These are phyloP conservation scores for Rachicladosporium sp. DNA, from an alignment of 2,329 filamentous ascomycete species.

Conservation along the genomic window DNA sequence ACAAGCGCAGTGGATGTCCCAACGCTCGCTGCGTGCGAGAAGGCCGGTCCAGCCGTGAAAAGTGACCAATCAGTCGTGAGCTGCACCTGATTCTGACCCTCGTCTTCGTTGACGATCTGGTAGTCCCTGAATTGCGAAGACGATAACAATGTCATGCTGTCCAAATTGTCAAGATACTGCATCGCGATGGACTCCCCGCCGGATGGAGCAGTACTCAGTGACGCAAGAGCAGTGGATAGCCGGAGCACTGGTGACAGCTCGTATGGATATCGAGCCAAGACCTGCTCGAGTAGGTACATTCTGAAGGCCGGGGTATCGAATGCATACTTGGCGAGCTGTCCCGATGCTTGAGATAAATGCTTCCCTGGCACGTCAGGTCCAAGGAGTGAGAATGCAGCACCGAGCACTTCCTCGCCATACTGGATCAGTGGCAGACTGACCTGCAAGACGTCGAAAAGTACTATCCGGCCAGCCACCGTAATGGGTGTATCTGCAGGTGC, in stretches of 20 bases:
- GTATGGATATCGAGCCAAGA: slow-evolving; percentile 70
- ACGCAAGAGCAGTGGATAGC: slow-evolving; percentile 15
- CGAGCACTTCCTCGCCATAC: slow-evolving; percentile 61
- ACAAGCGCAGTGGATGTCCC: slow-evolving; percentile 2
- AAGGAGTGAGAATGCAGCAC: slow-evolving; percentile 53
- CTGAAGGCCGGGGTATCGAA: slow-evolving; percentile 42
- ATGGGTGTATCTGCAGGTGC: slow-evolving; percentile 40
- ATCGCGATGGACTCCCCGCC: slow-evolving; percentile 30
- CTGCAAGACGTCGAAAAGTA: slow-evolving; percentile 59
- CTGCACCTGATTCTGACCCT: slow-evolving; percentile 67
- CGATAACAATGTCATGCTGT: slow-evolving; percentile 66
- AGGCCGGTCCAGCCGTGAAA: slow-evolving; percentile 32
- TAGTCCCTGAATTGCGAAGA: slow-evolving; percentile 61
- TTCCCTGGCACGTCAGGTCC: slow-evolving; percentile 8
- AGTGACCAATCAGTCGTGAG: slow-evolving; percentile 53
- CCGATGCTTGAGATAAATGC: slow-evolving; percentile 1
- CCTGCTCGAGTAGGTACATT: slow-evolving; percentile 49
- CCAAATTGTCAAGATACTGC: slow-evolving; percentile 54
- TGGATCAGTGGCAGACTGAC: slow-evolving; percentile 53
- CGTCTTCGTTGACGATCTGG: slow-evolving; percentile 68
- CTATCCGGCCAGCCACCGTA: slow-evolving; percentile 49
- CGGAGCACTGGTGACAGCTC: slow-evolving; percentile 66
- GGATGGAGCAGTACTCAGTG: slow-evolving; percentile 3
- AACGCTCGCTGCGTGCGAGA: background rate
- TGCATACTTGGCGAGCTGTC: slow-evolving; percentile 1